Base-by-base conservation (phyloP, 257 asterid genomes). In the Petunia secreta region DNA sequence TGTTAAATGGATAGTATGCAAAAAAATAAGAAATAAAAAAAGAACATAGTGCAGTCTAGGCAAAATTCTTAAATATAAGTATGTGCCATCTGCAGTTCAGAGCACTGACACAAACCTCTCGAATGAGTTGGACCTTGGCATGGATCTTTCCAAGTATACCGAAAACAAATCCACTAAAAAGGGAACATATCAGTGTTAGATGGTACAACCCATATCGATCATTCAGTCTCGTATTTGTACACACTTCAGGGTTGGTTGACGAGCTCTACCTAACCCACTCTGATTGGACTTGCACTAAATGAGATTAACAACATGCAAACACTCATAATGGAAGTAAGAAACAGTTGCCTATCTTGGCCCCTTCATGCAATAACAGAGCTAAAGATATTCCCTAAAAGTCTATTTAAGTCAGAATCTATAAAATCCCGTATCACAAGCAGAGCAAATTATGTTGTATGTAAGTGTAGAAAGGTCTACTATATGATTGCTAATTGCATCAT, bases 101-200 rank as follows among this genome's bases (percentile, higher is more conserved):
- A 71, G 77, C 60, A 71, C 2, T 34, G 77, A 55, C 59, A 48
- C 77, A 48, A 71, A 43, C 77, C 77, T 48, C 60, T 8, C 6
- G 9, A 39, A 50, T 34, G 77, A 69, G 43, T 71, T 43, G 60
- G 60, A 48, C 77, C 77, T 71, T 34, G 25, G 43, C 77, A 48
- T 48, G 77, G 40, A 36, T 63, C 67, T 63, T 63, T 63, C 40
- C 68, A 1, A 11, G 10, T 63, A 63, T 15, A 63, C n/a, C n/a
- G 8, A 36, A 9, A 36, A 36, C 43, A 63, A 8, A 36, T 63
- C 68, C 10, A 63, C 4, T 62, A 10, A 62, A 62, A 62, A 62
- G 15, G 67, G 67, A 62, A 60, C 4, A 50, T 34, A 60, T 62
- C 4, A 8, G 43, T 62, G 67, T 36, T 62, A 36, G 43, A 62